A percentile compares a stretch with the other conserved stretches of the same genome.
Conservation (phyloP, 768 basidiomycete genomes). For the Mycena alexandri region DNA sequence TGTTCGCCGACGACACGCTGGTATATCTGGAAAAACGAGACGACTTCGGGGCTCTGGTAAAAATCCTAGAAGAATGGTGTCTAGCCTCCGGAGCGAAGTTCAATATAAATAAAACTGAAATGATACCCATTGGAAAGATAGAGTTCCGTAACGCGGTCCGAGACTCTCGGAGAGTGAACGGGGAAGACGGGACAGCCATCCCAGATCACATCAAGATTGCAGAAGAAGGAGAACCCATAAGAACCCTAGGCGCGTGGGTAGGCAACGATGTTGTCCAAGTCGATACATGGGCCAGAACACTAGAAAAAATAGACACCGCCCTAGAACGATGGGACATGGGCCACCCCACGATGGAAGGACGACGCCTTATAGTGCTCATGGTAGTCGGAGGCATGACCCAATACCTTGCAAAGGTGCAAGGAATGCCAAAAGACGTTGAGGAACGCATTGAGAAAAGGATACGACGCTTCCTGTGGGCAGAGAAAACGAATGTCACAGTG, state of each 20-base stretch:
- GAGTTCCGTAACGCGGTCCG: background rate
- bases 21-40: background rate
- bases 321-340: slow-evolving; percentile 14
- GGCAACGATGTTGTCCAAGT: slow-evolving; percentile 3
- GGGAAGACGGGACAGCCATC: background rate
- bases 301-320: slow-evolving; percentile 3
- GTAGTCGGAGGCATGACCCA: slow-evolving; percentile 31
- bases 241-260: slow-evolving; percentile 5
- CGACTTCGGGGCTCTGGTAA: background rate
- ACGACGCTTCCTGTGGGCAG: background rate
- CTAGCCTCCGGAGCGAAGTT: background rate
- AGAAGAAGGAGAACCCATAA: slow-evolving; percentile 4
- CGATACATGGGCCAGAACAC: background rate
- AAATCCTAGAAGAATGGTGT: background rate
- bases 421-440: slow-evolving; percentile 38
- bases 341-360: slow-evolving; percentile 33
- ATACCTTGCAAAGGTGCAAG: slow-evolving; percentile 35
- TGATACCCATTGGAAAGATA: background rate
- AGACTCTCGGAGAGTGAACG: background rate
- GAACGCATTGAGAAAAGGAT: background rate
- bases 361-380: slow-evolving; percentile 20
- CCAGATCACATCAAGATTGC: background rate
- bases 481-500: background rate
- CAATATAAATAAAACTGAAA: background rate
- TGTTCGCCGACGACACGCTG: slow-evolving; percentile 3